Conservation (phyloP, 345 rosid species). For the Salix udensis region DNA sequence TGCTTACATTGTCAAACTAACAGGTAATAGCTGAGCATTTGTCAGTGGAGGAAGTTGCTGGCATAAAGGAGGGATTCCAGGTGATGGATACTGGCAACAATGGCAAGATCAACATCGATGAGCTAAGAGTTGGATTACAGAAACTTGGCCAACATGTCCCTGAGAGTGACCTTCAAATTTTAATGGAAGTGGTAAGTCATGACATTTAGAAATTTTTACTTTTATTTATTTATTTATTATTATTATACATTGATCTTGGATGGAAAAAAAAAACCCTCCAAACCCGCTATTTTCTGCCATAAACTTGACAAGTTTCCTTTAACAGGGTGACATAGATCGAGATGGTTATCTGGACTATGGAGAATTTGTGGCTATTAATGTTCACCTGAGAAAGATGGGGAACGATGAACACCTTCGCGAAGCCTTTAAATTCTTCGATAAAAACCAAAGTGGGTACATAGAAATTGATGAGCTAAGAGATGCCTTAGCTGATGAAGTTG, state of each 20-base stretch:
- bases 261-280: neutral
- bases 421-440: constrained; percentile 30
- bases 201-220: neutral
- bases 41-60: constrained; percentile 34
- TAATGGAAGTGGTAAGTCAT: constrained; percentile 34
- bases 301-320: neutral
- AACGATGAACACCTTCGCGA: constrained; percentile 32
- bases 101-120: constrained; percentile 28
- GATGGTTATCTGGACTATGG: constrained; percentile 31
- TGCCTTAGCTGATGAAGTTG: constrained; percentile 27
- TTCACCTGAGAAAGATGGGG: constrained; percentile 32
- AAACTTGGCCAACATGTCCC: constrained; percentile 30
- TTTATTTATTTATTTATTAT: neutral
- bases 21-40: constrained; percentile 35
- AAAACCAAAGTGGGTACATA: constrained; percentile 27
- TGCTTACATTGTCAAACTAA: neutral
- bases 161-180: constrained; percentile 26
- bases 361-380: constrained; percentile 28
- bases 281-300: neutral
- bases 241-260: neutral
- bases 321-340: constrained; percentile 31
- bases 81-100: constrained; percentile 30
- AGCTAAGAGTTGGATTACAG: constrained; percentile 27
- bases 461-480: constrained; percentile 31
- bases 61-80: constrained; percentile 33